phyloP scores from a whole-genome alignment of 2,329 filamentous ascomycete species.

The Dothideomycetes sp. region DNA sequence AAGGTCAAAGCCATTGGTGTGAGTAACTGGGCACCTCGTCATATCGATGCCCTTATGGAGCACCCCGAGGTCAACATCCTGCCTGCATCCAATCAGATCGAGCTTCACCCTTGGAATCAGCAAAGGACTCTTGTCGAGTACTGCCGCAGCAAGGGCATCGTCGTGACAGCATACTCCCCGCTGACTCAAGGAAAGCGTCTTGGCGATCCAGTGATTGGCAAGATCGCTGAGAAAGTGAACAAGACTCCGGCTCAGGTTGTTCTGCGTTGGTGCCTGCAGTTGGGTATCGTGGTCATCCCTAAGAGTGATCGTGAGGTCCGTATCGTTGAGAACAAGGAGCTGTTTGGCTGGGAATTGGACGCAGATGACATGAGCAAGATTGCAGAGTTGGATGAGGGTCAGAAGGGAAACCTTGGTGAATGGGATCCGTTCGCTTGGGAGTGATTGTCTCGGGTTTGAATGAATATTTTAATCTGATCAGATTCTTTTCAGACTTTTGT shows the following conservation, averaged over 20 bases:
- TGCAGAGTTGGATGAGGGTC: slow-evolving; percentile 21
- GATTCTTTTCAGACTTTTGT: too few species aligned
- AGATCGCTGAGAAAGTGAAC: slow-evolving; percentile 55
- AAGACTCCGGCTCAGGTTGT: slow-evolving; percentile 65
- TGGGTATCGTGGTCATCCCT: slow-evolving; percentile 45
- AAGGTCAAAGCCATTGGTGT: slow-evolving; percentile 54
- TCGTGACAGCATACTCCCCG: slow-evolving; percentile 49
- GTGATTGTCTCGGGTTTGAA: too few species aligned
- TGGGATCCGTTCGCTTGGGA: slow-evolving; percentile 13
- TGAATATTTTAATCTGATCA: too few species aligned
- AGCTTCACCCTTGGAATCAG: slow-evolving; percentile 60
- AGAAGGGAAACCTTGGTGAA: slow-evolving; percentile 10
- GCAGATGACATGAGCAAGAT: slow-evolving; percentile 22
- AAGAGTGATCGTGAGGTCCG: slow-evolving; percentile 26
- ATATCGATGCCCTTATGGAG: slow-evolving; percentile 54
- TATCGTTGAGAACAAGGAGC: slow-evolving; percentile 24
- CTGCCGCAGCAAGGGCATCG: slow-evolving; percentile 43
- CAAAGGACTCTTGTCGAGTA: slow-evolving; percentile 44
- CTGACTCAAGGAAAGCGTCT: slow-evolving; percentile 56
- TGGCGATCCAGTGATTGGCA: slow-evolving; percentile 51
- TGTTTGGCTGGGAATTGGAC: slow-evolving; percentile 26
- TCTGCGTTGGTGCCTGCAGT: slow-evolving; percentile 69
- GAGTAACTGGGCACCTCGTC: slow-evolving; percentile 54
- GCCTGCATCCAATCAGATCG: slow-evolving; percentile 57
- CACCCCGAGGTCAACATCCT: slow-evolving; percentile 48